Base-by-base conservation (phyloP, 768 basidiomycete species). In the Naganishia vishniacii region DNA sequence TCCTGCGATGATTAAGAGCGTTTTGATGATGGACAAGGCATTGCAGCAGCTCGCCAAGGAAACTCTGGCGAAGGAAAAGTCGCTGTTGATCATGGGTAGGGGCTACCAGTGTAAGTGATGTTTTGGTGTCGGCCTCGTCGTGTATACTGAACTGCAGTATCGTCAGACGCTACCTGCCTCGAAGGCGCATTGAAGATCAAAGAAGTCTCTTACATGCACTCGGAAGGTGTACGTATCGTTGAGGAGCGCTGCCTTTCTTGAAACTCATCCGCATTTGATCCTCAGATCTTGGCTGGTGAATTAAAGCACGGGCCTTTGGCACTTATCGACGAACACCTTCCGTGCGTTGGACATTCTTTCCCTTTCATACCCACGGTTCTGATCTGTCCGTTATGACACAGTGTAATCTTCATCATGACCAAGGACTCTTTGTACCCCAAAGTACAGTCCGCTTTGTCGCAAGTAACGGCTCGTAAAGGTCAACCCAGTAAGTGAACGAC, bases 111-210 rank as follows among this genome's bases (percentile, higher is more conserved):
- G 61, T 70, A 45, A 61, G 65, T 46, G 34, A 23, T 56, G 11
- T n/a, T 23, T 23, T 41, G 34, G 29, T 44, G 49, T 20, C 12
- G 31, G 12, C 28, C 20, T 48, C 25, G 20, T 23, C 3, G 28
- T 61, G 42, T 16, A 20, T 18, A 6, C 5, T 62, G 12, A 31
- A 28, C 29, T 28, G 32, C 16, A 61, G 6, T 37, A 13, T 20
- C 0, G 37, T 87, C 86, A 77, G 85, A 94, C 70, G 95, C 95
- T 7, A 99, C 95, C 7, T 98, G 94, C 79, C 82, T 99, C 48
- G 95, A 99, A 78, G 95, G 93, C 62, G 95, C 95, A 7, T 80
- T 99, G 72, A 99, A 99, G 83, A 98, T 99, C 81, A 99, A 99
- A 81, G 95, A 98, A 82, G 93, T 97, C 77, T 89, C 88, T 62